Base-by-base conservation (phyloP, 768 basidiomycete species). In the Phanerochaete sordida region DNA sequence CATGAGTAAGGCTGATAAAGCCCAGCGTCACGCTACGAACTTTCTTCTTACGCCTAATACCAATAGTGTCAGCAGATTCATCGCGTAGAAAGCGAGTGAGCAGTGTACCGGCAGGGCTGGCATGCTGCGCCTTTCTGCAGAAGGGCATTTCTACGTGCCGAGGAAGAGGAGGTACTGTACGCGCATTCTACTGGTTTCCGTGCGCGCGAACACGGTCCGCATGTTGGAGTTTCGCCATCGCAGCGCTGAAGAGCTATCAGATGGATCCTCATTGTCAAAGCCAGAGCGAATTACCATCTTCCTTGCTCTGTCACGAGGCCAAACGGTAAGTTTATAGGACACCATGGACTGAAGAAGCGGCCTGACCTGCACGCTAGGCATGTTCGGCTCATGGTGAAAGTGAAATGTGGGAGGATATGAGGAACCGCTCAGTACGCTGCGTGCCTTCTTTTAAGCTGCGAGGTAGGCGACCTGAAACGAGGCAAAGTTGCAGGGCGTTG, bases 41-140 rank as follows among this genome's bases (percentile, higher is more conserved):
- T 64, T 69, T 69, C 60, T 69, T 69, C 62, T 69, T 69, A 46
- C 62, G 62, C 59, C 68, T 69, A 47, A 11, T 13, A 28, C 23
- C 26, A 45, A 8, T 3, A 48, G 27, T 54, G 13, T 56, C 30
- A 33, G 30, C 30, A n/a, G 7, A 27, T 35, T 7, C 21, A 19
- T 11, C 28, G 21, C 33, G 15, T 5, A 56, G 4, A 28, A 21
- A 16, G 27, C 47, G 23, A n/a, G n/a, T n/a, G n/a, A 50, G 43
- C 30, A 6, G 1, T 23, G 64, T 33, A 67, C 68, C 68, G 61
- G 57, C 68, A 69, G 2, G 65, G 57, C 16, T 58, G 56, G 55
- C 68, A 69, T 0, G 68, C 68, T n/a, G 64, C 66, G 8, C 68
- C 68, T 37, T 69, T 69, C 60, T 67, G 66, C 24, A 69, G 57